A percentile compares a stretch with the other conserved stretches of the same genome.
These are phyloP conservation scores for Grammothele lineata DNA, from an alignment of 768 basidiomycete genomes.

Conservation along the genomic window DNA sequence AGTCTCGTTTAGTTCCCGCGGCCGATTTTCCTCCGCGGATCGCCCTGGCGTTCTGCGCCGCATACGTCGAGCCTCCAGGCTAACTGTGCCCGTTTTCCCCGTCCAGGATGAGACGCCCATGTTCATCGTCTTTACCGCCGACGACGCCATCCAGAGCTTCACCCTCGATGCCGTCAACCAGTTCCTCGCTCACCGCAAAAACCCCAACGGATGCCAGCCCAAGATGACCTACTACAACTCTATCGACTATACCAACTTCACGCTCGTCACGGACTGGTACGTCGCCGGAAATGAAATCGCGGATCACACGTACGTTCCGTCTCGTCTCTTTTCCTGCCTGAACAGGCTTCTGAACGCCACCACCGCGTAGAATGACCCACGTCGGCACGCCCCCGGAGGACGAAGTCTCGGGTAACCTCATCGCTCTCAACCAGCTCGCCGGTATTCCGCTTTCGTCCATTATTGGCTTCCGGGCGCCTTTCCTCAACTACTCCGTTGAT, in stretches of 20 bases:
- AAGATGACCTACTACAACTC: constrained; percentile 78
- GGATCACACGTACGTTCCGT: constrained; percentile 11
- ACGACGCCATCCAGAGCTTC: constrained; percentile 75
- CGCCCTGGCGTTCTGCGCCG: background rate
- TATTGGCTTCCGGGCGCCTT: constrained; percentile 74
- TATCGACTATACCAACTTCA: constrained; percentile 71
- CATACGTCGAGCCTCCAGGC: background rate
- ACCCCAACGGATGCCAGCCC: constrained; percentile 71
- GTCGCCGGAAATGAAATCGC: constrained; percentile 83
- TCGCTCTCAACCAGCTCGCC: constrained; percentile 72
- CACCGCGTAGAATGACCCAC: constrained; percentile 64
- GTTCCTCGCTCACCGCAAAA: constrained; percentile 68
- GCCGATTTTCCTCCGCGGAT: constrained; percentile 3
- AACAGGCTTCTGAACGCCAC: background rate
- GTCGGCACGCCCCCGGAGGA: constrained; percentile 55
- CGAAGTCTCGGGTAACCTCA: constrained; percentile 75
- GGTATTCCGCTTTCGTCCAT: constrained; percentile 67
- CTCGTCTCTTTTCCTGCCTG: background rate
- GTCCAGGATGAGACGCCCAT: constrained; percentile 53
- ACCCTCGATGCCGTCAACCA: constrained; percentile 71
- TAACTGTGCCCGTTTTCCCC: background rate
- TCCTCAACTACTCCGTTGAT: constrained; percentile 58
- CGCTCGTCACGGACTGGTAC: constrained; percentile 74
- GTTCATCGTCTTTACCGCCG: constrained; percentile 73
- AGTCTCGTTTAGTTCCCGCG: constrained; percentile 26